Evolutionary conservation across 345 rosid species (phyloP).

Genomic region (Pistacia atlantica): DNA sequence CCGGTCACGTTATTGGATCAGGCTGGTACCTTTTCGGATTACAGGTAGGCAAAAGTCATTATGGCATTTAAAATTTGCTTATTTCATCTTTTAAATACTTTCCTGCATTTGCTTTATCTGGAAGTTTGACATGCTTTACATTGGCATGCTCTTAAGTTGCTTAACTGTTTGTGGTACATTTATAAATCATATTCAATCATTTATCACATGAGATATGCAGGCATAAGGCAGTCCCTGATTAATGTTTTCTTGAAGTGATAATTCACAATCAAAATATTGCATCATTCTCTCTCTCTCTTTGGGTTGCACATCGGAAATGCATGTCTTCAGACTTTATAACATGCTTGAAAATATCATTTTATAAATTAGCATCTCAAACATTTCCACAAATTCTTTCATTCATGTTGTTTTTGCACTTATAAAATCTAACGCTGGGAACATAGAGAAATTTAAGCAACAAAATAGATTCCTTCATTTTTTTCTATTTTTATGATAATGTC

Average conservation of each 20-base stretch:
- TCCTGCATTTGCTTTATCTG: not conserved
- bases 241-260: not conserved
- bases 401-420: too few species aligned
- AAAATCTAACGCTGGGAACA: too few species aligned
- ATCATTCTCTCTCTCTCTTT: not conserved
- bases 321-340: too few species aligned
- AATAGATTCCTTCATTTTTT: not conserved
- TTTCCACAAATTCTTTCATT: too few species aligned
- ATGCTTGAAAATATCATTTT: too few species aligned
- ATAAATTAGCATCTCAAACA: too few species aligned
- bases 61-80: not conserved
- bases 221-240: not conserved
- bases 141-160: not conserved
- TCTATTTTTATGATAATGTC: not conserved
- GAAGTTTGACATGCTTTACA: not conserved
- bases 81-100: not conserved
- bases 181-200: not conserved
- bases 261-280: not conserved
- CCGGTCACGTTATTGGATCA: constrained; percentile 48
- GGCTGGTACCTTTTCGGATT: constrained; percentile 89
- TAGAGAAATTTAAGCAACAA: too few species aligned
- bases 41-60: constrained; percentile 49
- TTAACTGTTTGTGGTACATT: not conserved
- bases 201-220: not conserved
- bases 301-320: too few species aligned